A percentile compares a stretch with the other conserved stretches of the same genome.
These are phyloP conservation scores for Rosa hybrid DNA, from an alignment of 331 rosid genomes.

Conservation along the genomic window DNA sequence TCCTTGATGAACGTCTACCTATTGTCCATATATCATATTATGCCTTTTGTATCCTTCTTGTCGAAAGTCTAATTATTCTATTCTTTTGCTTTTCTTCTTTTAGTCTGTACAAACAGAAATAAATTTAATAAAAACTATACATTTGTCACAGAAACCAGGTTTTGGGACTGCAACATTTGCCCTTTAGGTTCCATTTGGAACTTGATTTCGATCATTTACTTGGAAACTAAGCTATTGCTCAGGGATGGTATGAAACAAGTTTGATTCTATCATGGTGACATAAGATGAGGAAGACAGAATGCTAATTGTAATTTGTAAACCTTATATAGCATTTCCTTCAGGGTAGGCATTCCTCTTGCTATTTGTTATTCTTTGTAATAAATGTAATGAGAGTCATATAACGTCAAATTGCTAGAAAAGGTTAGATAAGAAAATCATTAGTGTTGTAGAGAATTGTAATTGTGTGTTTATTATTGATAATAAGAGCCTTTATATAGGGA, in stretches of 20 bases:
- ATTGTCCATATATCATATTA: neutral
- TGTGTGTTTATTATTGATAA: too few species aligned
- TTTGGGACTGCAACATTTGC: neutral
- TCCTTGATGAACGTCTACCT: neutral
- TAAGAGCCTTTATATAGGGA: too few species aligned
- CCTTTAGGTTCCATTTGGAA: neutral
- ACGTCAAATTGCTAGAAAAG: neutral
- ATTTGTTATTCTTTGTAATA: neutral
- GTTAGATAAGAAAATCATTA: neutral
- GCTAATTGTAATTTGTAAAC: neutral
- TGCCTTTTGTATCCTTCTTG: neutral
- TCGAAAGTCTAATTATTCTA: neutral
- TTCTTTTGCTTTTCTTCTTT: neutral
- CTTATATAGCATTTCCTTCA: neutral
- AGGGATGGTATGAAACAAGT: neutral
- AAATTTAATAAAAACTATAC: neutral
- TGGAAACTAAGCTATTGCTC: neutral
- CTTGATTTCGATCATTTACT: neutral
- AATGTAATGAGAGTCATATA: neutral
- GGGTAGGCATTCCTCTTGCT: neutral
- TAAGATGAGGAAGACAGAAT: neutral
- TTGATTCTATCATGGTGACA: neutral
- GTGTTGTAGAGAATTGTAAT: too few species aligned
- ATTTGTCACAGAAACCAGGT: neutral
- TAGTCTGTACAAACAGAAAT: neutral